A percentile compares a stretch with the other conserved stretches of the same genome.
Conservation (phyloP, 768 basidiomycete species). For the Dacryopinax spathularia region DNA sequence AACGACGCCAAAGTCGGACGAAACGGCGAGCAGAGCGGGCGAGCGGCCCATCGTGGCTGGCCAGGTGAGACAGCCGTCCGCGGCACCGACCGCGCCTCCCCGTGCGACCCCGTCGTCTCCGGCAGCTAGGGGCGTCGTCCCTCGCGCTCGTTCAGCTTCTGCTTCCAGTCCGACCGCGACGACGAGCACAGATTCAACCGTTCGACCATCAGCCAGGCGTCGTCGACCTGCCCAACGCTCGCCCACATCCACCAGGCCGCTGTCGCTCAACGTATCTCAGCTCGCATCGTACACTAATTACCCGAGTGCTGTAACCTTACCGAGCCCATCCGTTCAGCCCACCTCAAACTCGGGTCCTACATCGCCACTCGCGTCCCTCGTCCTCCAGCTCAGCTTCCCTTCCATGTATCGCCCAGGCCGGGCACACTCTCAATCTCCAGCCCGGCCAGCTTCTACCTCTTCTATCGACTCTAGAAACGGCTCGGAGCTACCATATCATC, state of each 20-base stretch:
- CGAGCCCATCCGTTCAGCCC: slow-evolving; percentile 1
- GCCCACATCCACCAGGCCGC: not conserved
- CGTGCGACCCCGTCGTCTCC: slow-evolving; percentile 3
- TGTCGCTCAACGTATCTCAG: not conserved
- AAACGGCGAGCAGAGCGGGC: not conserved
- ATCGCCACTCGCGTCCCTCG: slow-evolving; percentile 4
- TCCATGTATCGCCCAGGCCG: not conserved
- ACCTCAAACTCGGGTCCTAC: slow-evolving; percentile 2
- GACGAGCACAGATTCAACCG: no score
- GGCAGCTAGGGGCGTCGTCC: not conserved
- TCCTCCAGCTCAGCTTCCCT: slow-evolving; percentile 2
- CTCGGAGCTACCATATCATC: not conserved
- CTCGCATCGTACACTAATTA: not conserved
- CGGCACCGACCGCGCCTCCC: slow-evolving; percentile 4
- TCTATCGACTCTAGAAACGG: not conserved
- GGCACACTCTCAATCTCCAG: not conserved
- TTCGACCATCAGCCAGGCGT: no score
- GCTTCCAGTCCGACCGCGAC: slow-evolving; percentile 4
- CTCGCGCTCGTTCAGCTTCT: not conserved
- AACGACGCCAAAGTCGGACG: no score
- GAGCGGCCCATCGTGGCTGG: not conserved
- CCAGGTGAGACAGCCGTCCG: not conserved
- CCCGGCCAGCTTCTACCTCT: not conserved
- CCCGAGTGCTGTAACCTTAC: not conserved
- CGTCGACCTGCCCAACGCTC: not conserved